These are phyloP conservation scores for Magnaporthiopsis incrustans DNA, from an alignment of 2,329 filamentous ascomycete species.

Conservation along the genomic window DNA sequence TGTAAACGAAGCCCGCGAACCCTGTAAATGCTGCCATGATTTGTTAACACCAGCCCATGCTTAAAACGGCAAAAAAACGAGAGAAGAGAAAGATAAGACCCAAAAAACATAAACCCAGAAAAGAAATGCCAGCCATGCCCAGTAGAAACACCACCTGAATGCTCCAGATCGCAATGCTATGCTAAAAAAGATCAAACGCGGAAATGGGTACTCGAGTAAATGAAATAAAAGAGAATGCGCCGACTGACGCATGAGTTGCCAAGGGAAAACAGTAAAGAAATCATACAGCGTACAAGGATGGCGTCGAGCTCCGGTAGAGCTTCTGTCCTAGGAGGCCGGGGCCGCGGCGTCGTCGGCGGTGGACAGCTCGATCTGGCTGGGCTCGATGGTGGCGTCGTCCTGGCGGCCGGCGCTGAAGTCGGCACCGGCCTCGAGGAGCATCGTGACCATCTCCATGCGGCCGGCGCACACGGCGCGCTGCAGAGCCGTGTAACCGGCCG, in stretches of 20 bases:
- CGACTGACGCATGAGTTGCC: not conserved
- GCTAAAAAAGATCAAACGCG: not conserved
- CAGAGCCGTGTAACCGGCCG: constrained; percentile 6
- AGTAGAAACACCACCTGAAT: not conserved
- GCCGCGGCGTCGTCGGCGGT: not conserved
- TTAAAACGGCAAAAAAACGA: constrained; percentile 1
- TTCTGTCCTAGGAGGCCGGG: not conserved
- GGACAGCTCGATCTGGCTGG: not conserved
- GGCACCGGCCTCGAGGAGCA: constrained; percentile 6
- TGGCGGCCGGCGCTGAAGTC: constrained; percentile 7
- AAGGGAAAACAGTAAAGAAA: too few species aligned
- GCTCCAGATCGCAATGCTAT: constrained; percentile 5
- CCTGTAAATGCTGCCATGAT: not conserved
- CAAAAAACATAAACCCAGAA: not conserved
- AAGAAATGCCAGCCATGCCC: not conserved
- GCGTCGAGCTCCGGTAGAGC: too few species aligned
- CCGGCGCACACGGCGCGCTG: constrained; percentile 8
- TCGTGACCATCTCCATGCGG: constrained; percentile 7
- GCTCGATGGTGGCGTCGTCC: not conserved
- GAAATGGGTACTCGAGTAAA: not conserved
- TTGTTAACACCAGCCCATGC: too few species aligned
- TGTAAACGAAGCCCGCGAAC: not conserved
- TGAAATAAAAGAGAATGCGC: not conserved
- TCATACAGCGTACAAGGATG: too few species aligned
- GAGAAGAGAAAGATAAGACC: constrained; percentile 3